Evolutionary conservation across 768 basidiomycete genomes (phyloP).

Genomic region (Rubroboletus satanas): DNA sequence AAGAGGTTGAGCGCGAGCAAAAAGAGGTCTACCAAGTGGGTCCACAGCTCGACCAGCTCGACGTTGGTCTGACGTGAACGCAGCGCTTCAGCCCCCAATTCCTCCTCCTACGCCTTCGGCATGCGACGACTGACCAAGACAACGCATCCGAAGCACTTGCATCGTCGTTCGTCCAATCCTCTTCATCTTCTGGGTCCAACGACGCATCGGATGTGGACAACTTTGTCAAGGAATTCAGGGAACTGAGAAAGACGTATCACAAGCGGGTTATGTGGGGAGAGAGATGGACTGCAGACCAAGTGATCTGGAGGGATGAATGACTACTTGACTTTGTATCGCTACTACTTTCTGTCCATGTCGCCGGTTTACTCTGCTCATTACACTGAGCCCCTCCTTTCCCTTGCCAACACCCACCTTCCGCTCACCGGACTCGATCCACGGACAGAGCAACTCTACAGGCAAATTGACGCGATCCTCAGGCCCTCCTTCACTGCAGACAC

Average conservation of each 20-base stretch:
- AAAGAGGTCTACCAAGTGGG: slow-evolving; percentile 81
- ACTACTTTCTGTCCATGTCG: slow-evolving; percentile 12
- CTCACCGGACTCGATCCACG: slow-evolving; percentile 6
- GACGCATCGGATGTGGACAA: slow-evolving; percentile 63
- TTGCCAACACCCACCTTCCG: slow-evolving; percentile 11
- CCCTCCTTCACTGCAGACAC: slow-evolving; percentile 19
- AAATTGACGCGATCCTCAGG: slow-evolving; percentile 18
- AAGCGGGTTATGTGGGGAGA: slow-evolving; percentile 90
- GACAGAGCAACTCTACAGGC: slow-evolving; percentile 9
- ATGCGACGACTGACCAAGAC: slow-evolving; percentile 88
- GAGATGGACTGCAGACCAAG: slow-evolving; percentile 80
- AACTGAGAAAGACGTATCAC: slow-evolving; percentile 85
- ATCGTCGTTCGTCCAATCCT: slow-evolving; percentile 72
- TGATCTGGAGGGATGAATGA: slow-evolving; percentile 73
- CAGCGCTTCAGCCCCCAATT: slow-evolving; percentile 87
- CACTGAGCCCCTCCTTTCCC: slow-evolving; percentile 21
- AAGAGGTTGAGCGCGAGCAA: slow-evolving; percentile 85
- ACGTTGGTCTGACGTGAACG: slow-evolving; percentile 6
- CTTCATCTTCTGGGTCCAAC: slow-evolving; percentile 29
- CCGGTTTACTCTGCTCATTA: slow-evolving; percentile 27
- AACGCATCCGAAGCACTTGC: slow-evolving; percentile 84
- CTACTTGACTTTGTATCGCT: background rate
- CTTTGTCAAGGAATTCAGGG: slow-evolving; percentile 86
- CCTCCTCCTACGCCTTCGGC: slow-evolving; percentile 80
- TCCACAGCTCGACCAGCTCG: slow-evolving; percentile 2